Conservation (phyloP, 306 rosid species). For the Alnus rubra region DNA sequence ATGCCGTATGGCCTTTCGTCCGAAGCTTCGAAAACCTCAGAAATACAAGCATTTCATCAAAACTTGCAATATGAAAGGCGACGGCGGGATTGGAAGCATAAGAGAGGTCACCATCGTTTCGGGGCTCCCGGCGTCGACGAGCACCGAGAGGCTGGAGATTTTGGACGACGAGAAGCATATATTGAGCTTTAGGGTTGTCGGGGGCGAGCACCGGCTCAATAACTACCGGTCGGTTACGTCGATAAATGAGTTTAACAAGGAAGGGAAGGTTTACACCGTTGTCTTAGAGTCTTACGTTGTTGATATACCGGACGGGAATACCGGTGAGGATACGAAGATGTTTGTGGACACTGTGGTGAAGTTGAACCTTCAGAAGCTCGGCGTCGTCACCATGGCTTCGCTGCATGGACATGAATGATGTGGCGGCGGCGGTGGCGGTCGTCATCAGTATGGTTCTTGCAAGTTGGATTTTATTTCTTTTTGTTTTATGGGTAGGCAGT, state of each 20-base stretch:
- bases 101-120: slow-evolving; percentile 83
- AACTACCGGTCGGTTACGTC: slow-evolving; percentile 85
- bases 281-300: slow-evolving; percentile 85
- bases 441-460: not conserved
- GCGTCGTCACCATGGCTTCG: slow-evolving; percentile 48
- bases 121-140: slow-evolving; percentile 86
- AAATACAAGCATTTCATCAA: slow-evolving; percentile 90
- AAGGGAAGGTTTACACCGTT: slow-evolving; percentile 53
- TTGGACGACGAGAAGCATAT: slow-evolving; percentile 78
- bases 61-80: slow-evolving; percentile 71
- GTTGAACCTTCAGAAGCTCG: slow-evolving; percentile 90
- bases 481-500: slow-evolving; percentile 1
- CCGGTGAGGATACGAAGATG: slow-evolving; percentile 87
- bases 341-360: slow-evolving; percentile 81
- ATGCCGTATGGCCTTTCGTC: slow-evolving; percentile 58
- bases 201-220: slow-evolving; percentile 81
- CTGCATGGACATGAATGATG: slow-evolving; percentile 36
- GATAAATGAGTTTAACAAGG: slow-evolving; percentile 56
- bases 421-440: not conserved
- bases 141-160: slow-evolving; percentile 88
- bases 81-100: slow-evolving; percentile 76
- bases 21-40: slow-evolving; percentile 70
- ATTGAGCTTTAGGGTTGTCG: slow-evolving; percentile 74
- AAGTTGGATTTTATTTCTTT: slow-evolving; percentile 7
- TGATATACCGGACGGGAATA: slow-evolving; percentile 83